Percentiles rank a stretch among this genome's conserved stretches.
These are phyloP conservation scores for Pseudogymnoascus sp. DNA, from an alignment of 2,329 filamentous ascomycete genomes.

Conservation along the genomic window DNA sequence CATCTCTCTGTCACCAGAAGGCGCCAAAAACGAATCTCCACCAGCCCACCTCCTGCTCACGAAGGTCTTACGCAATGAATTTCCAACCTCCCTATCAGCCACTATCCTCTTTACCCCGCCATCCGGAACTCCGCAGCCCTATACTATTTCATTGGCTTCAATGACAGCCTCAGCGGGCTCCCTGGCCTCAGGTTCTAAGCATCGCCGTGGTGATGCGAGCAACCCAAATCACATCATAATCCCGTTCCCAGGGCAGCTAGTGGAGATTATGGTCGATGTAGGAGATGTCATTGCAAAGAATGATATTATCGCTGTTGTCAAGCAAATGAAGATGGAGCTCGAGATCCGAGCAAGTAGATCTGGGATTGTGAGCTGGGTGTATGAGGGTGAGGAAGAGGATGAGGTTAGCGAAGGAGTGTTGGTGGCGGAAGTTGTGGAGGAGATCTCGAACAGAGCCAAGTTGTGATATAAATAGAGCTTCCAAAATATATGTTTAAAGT, in stretches of 20 bases:
- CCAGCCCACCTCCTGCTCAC: constrained; percentile 48
- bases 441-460: background rate
- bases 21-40: constrained; percentile 21
- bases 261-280: constrained; percentile 51
- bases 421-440: constrained; percentile 12
- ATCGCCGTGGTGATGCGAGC: constrained; percentile 42
- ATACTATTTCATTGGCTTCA: constrained; percentile 35
- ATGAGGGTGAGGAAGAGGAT: constrained; percentile 24
- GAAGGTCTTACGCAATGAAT: constrained; percentile 52
- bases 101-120: constrained; percentile 43
- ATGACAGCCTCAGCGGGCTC: constrained; percentile 44
- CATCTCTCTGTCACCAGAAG: constrained; percentile 37
- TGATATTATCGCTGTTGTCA: constrained; percentile 51
- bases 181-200: constrained; percentile 39
- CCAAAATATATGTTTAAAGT: background rate
- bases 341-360: constrained; percentile 41
- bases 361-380: constrained; percentile 23
- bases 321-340: constrained; percentile 63
- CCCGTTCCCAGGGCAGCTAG: constrained; percentile 52
- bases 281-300: constrained; percentile 44
- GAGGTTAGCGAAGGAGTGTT: constrained; percentile 23
- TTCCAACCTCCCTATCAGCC: constrained; percentile 48
- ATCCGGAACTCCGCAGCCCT: constrained; percentile 38
- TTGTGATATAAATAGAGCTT: background rate
- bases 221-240: constrained; percentile 48